Base-by-base conservation (phyloP, 257 asterid genomes). In the Nicotiana knightiana region DNA sequence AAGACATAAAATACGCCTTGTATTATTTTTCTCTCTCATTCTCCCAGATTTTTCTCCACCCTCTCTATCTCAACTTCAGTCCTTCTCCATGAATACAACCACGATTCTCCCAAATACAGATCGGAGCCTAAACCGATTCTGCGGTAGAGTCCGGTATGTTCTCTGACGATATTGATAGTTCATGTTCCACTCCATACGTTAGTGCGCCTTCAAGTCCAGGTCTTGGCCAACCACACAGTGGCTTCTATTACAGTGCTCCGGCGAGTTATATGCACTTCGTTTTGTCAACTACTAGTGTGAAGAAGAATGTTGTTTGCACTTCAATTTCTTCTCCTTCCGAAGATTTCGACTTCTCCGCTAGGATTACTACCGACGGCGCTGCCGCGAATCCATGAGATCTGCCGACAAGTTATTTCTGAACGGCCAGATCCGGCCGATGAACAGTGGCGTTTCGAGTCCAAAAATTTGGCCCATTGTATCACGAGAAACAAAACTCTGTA, bases 341-440 rank as follows among this genome's bases (percentile, higher is more conserved):
- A 78, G 97, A 93, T 83, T 93, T 93, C 84, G 97, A 93, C 75
- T 90, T 90, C 82, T 87, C 93, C 35, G 84, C 90, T 26, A 87
- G 90, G 24, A 79, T 88, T 9, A 65, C 92, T 4, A 57, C 84
- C 7, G 79, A 86, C 77, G 93, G 89, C 9, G 83, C 79, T 48
- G 33, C 79, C 83, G 26, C 89, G 94, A 86, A 77, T 86, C 93
- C 77, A 93, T 93, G 97, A 87, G 90, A 84, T 89, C 98, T 46
- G 98, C 98, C 48, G 98, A 95, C 83, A 98, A 95, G 88, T 79
- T 95, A 33, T 95, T 95, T 85, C 81, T 86, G 79, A 95, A 95
- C 84, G 98, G 98, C 33, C 94, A 92, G 96, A 95, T 95, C 93
- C 98, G 97, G 6, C 97, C 98, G 24, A 91, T 94, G 92, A 92